Evolutionary conservation across 192 early-diverging fungal genomes (phyloP).

Genomic region (Backusella westeae): DNA sequence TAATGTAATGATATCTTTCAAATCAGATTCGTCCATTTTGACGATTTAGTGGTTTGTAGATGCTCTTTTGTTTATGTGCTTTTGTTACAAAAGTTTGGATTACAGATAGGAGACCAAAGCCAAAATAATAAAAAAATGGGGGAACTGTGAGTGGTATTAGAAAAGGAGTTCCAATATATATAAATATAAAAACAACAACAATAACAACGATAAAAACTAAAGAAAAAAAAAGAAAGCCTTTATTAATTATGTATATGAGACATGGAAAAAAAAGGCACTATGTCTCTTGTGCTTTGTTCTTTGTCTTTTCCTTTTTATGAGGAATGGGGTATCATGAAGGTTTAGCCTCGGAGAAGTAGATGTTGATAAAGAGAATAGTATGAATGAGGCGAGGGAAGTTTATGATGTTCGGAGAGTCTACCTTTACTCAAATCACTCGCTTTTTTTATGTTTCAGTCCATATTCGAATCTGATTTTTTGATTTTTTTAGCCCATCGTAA

Average conservation of each 20-base stretch:
- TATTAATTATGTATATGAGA: slow-evolving; percentile 7
- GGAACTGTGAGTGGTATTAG: not conserved
- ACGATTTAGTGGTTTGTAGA: not conserved
- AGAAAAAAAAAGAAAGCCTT: not conserved
- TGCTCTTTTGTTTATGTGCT: not conserved
- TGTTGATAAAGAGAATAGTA: not conserved
- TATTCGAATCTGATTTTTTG: slow-evolving; percentile 23
- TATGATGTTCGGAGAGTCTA: slow-evolving; percentile 1
- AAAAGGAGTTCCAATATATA: slow-evolving; percentile 1
- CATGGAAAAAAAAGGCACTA: not conserved
- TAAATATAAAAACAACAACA: slow-evolving; percentile 3
- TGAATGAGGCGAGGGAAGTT: slow-evolving; percentile 3
- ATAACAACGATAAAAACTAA: slow-evolving; percentile 14
- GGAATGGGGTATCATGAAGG: slow-evolving; percentile 6
- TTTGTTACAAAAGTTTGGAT: not conserved
- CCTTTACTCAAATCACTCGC: not conserved
- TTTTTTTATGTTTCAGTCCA: slow-evolving; percentile 9
- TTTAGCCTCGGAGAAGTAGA: slow-evolving; percentile 6
- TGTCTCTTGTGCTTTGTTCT: not conserved
- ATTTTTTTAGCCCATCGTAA: slow-evolving; percentile 42
- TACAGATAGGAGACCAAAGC: not conserved
- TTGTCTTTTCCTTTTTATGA: not conserved
- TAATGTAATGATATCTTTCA: slow-evolving; percentile 4
- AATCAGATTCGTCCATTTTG: not conserved
- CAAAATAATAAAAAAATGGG: slow-evolving; percentile 1